phyloP scores from a whole-genome alignment of 345 rosid genomes.

The Dipteronia sinensis region DNA sequence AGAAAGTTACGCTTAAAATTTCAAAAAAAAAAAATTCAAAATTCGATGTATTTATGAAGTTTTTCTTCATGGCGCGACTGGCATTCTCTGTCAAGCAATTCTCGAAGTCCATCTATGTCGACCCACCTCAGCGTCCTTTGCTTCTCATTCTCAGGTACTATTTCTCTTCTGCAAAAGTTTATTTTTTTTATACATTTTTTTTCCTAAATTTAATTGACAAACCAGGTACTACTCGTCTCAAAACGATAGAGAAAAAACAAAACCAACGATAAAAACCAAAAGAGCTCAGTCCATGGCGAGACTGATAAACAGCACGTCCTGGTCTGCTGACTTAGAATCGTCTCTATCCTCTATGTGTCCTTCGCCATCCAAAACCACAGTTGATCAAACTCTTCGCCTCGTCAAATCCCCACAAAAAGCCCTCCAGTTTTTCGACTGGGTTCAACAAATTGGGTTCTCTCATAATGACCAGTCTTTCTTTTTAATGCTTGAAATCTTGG shows the following conservation, averaged over 20 bases:
- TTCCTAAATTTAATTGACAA: neutral
- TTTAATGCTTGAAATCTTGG: conserved; percentile 66
- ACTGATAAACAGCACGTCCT: conserved; percentile 48
- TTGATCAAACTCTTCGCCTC: conserved; percentile 60
- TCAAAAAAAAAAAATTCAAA: too few species aligned
- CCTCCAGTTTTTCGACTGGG: conserved; percentile 72
- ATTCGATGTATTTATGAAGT: too few species aligned
- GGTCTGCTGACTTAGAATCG: conserved; percentile 66
- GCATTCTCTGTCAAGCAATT: neutral
- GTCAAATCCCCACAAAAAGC: conserved; percentile 54
- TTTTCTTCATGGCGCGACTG: neutral
- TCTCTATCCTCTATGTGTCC: conserved; percentile 54
- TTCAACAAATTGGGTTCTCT: conserved; percentile 40
- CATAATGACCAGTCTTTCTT: conserved; percentile 59
- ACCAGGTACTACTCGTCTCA: conserved; percentile 22
- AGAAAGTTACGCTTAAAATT: too few species aligned
- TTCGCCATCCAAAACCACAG: conserved; percentile 53
- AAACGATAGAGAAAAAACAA: conserved; percentile 10
- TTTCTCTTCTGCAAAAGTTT: neutral
- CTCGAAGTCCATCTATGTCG: neutral
- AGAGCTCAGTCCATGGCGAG: conserved; percentile 53
- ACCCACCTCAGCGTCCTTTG: neutral
- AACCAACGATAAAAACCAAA: conserved; percentile 44
- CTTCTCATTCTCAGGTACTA: neutral
- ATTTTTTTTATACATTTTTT: too few species aligned